These are phyloP conservation scores for Senecio squalidus DNA, from an alignment of 140 eudicot species.

Conservation along the genomic window DNA sequence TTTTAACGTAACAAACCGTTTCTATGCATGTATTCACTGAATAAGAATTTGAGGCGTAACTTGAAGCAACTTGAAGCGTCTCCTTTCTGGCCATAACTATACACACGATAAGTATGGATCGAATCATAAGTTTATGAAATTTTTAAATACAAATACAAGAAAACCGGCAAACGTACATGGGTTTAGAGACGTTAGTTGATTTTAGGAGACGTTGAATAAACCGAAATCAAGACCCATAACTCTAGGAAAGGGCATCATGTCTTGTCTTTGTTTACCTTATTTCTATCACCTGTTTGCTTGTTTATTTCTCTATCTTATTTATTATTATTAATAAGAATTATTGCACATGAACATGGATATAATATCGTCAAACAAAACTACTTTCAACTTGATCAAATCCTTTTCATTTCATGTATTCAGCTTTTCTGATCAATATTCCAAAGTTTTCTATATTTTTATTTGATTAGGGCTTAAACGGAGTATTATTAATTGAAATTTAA, in stretches of 20 bases:
- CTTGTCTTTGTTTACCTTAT: neutral
- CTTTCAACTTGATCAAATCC: too few relatives aligned
- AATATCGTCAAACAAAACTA: too few relatives aligned
- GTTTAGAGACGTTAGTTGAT: neutral
- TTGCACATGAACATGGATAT: neutral
- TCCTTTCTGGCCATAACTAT: neutral
- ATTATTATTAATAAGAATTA: neutral
- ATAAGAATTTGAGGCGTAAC: too few relatives aligned
- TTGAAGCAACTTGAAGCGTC: neutral
- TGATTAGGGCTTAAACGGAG: too few relatives aligned
- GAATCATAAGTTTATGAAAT: neutral
- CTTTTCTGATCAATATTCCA: too few relatives aligned
- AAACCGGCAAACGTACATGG: too few relatives aligned
- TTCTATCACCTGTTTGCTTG: neutral
- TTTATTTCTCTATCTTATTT: conserved; percentile 19
- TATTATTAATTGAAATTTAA: too few relatives aligned
- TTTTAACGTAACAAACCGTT: too few relatives aligned
- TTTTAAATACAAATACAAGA: neutral
- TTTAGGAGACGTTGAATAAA: neutral
- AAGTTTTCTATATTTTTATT: too few relatives aligned
- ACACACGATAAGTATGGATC: neutral
- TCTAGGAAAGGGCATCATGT: conserved; percentile 14
- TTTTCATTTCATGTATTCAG: too few relatives aligned
- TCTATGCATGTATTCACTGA: too few relatives aligned
- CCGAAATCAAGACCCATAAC: conserved; percentile 18